These are phyloP conservation scores for Boletus patriciae DNA, from an alignment of 768 basidiomycete genomes.

Conservation along the genomic window DNA sequence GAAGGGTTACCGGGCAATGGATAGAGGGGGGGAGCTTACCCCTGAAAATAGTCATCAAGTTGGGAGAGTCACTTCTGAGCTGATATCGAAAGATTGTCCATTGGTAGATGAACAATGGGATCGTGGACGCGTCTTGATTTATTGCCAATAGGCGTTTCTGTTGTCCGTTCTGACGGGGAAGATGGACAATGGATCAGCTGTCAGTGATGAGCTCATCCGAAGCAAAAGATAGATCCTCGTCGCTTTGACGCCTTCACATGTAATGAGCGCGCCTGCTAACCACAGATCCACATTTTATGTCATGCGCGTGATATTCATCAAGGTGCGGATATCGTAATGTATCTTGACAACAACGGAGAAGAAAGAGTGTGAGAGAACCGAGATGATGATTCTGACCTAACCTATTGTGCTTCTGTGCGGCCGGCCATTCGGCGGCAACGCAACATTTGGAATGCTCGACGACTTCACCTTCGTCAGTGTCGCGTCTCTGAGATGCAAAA, in stretches of 20 bases:
- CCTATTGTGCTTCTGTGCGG: too few species aligned
- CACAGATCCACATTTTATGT: neutral
- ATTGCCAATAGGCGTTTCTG: neutral
- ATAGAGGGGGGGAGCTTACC: neutral
- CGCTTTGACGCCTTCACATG: neutral
- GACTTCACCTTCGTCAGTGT: too few species aligned
- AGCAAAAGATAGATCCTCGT: neutral
- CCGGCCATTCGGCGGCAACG: too few species aligned
- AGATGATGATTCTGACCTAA: too few species aligned
- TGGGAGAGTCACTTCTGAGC: neutral
- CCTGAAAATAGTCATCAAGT: neutral
- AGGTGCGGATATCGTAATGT: neutral
- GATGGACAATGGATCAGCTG: too few species aligned
- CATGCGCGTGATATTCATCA: neutral
- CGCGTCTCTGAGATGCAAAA: too few species aligned
- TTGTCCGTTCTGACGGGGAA: neutral
- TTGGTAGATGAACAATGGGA: neutral
- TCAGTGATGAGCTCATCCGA: too few species aligned
- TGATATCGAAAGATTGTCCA: neutral
- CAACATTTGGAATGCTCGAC: too few species aligned
- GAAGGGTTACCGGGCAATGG: too few species aligned
- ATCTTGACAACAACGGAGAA: too few species aligned
- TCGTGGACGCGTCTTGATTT: conserved; percentile 2
- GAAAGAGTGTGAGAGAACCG: too few species aligned
- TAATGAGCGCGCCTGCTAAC: neutral